Base-by-base conservation (phyloP, 1,284 basidiomycete species). In the Pyrrhoderma lamaoense region DNA sequence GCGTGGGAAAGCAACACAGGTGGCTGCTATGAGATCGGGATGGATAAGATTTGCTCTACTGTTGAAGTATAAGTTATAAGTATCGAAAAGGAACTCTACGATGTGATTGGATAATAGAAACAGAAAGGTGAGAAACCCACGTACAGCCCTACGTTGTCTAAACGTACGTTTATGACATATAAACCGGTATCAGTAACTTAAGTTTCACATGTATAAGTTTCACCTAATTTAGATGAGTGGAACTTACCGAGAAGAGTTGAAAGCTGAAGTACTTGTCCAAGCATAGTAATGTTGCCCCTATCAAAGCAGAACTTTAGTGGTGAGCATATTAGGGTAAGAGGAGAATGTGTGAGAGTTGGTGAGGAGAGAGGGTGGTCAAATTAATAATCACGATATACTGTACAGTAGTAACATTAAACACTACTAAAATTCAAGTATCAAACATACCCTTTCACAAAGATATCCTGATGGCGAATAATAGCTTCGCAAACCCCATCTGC, bases 391-490 rank as follows among this genome's bases (percentile, higher is more conserved):
- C n/a, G n/a, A n/a, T n/a, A n/a, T n/a, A n/a, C n/a, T n/a, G n/a
- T n/a, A n/a, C n/a, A 14, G 3, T 9, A 22, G n/a, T 27, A 46
- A 22, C 22, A 46, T 23, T 23, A 39, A 14, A n/a, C n/a, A n/a
- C n/a, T n/a, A n/a, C n/a, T n/a, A n/a, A 36, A 18, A 31, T n/a
- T 37, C 3, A 19, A 40, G 25, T 4, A 53, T 59, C 23, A 37
- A 31, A 52, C 50, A 13, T 37, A 65, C 71, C 75, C 76, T 56
- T 72, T 75, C 8, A 76, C 75, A 54, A 77, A 75, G 46, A 79
- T 73, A 59, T 80, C 78, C 59, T 80, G 78, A 63, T 79, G 78
- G 45, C 77, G 64, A 50, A 80, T 70, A 55, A 80, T 78, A 31
- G 76, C 75, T 55, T 80, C 78, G 57, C 73, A 75, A 7, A 80